A percentile compares a stretch with the other conserved stretches of the same genome.
phyloP scores from a whole-genome alignment of 768 basidiomycete genomes.

The Suillus sp. region DNA sequence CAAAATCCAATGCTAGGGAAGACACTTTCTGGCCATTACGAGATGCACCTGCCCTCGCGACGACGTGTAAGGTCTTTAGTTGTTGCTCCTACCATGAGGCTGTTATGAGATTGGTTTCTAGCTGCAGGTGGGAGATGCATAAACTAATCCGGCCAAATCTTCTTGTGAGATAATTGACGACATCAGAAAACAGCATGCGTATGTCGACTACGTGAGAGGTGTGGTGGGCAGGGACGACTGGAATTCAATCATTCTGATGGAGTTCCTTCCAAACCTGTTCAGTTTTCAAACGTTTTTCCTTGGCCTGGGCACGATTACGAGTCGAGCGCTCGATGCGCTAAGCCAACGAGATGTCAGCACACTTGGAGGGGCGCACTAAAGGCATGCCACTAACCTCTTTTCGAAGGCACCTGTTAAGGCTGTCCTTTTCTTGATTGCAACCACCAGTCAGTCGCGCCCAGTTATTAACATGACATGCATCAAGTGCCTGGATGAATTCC shows the following conservation, averaged over 20 bases:
- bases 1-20: neutral
- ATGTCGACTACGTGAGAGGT: constrained; percentile 3
- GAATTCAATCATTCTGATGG: constrained; percentile 44
- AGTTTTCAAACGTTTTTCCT: constrained; percentile 53
- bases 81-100: neutral
- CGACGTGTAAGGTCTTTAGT: neutral
- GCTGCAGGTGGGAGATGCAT: neutral
- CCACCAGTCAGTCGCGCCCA: constrained; percentile 70
- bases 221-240: neutral
- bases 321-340: constrained; percentile 59
- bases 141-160: neutral
- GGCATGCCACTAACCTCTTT: constrained; percentile 54
- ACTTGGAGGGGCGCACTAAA: neutral
- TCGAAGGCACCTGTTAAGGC: constrained; percentile 69
- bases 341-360: constrained; percentile 15
- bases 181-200: constrained; percentile 2
- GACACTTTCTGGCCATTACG: neutral
- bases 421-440: constrained; percentile 69
- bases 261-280: constrained; percentile 67
- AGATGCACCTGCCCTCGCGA: neutral
- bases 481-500: constrained; percentile 77
- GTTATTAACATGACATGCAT: constrained; percentile 62
- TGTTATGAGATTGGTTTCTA: neutral
- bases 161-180: constrained; percentile 1
- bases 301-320: constrained; percentile 62